A percentile compares a stretch with the other conserved stretches of the same genome.
Evolutionary conservation across 2,329 filamentous ascomycete species (phyloP).

Genomic region (Didymella sp.): DNA sequence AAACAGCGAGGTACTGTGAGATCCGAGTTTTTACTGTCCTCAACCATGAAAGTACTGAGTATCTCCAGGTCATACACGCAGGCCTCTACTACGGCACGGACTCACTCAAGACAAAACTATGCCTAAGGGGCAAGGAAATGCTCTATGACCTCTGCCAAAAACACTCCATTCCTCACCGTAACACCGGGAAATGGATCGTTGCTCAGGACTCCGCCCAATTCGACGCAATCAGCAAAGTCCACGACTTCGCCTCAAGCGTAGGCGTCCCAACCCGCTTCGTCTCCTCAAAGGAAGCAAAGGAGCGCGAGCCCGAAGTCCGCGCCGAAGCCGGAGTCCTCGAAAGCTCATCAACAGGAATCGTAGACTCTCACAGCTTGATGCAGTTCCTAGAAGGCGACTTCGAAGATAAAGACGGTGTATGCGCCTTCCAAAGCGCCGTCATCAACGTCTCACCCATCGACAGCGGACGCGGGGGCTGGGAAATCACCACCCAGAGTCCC

Average conservation of each 20-base stretch:
- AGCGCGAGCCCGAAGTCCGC: conserved; percentile 76
- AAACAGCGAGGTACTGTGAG: conserved; percentile 74
- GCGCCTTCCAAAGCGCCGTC: conserved; percentile 74
- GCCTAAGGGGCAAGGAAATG: conserved; percentile 75
- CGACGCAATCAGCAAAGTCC: conserved; percentile 64
- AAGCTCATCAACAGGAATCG: conserved; percentile 83
- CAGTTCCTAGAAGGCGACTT: conserved; percentile 77
- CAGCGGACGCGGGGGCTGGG: conserved; percentile 70
- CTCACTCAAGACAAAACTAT: conserved; percentile 83
- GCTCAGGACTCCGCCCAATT: conserved; percentile 79
- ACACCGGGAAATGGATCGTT: conserved; percentile 93
- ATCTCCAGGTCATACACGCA: conserved; percentile 80
- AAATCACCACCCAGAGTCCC: conserved; percentile 60
- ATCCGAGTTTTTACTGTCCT: background rate
- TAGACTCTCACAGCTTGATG: conserved; percentile 89
- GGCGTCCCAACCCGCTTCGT: conserved; percentile 78
- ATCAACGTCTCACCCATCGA: conserved; percentile 63
- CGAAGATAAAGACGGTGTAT: conserved; percentile 76
- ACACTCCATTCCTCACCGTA: conserved; percentile 72
- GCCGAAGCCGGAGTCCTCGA: conserved; percentile 79
- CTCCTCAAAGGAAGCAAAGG: conserved; percentile 64
- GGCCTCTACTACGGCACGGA: conserved; percentile 85
- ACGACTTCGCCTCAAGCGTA: conserved; percentile 61
- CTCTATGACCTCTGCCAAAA: conserved; percentile 79
- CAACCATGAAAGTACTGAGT: background rate